phyloP scores from a whole-genome alignment of 2,329 filamentous ascomycete species.

The Colletotrichum magnum region DNA sequence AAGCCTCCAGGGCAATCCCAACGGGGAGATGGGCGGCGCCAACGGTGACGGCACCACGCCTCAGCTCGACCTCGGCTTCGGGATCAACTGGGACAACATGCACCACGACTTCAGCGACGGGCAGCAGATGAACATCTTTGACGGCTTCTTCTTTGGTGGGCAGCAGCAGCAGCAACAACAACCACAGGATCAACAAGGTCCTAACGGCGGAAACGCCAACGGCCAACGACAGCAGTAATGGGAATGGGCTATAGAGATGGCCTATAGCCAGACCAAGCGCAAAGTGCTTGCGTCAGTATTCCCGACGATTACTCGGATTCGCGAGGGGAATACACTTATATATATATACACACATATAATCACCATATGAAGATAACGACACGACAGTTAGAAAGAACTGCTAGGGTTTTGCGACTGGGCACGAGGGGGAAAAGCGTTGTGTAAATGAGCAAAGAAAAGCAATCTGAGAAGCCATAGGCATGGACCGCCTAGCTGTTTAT shows the following conservation, averaged over 20 bases:
- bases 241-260: too few relatives aligned
- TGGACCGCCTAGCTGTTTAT: too few relatives aligned
- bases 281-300: not conserved
- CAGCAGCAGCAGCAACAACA: slow-evolving; percentile 51
- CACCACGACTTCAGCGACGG: slow-evolving; percentile 74
- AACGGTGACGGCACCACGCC: slow-evolving; percentile 55
- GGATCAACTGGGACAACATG: slow-evolving; percentile 74
- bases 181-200: slow-evolving; percentile 40
- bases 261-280: too few relatives aligned
- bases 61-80: slow-evolving; percentile 76
- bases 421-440: too few relatives aligned
- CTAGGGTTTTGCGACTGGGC: not conserved
- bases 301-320: not conserved
- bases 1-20: slow-evolving; percentile 53
- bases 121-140: slow-evolving; percentile 77
- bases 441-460: too few relatives aligned
- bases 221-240: not conserved
- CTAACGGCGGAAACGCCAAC: slow-evolving; percentile 16
- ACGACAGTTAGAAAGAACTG: not conserved
- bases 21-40: slow-evolving; percentile 43
- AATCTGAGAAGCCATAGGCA: too few relatives aligned
- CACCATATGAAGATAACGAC: slow-evolving; percentile 3
- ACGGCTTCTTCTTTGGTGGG: slow-evolving; percentile 80
- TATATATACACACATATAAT: not conserved
- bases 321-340: not conserved